A percentile compares a stretch with the other conserved stretches of the same genome.
phyloP scores from a whole-genome alignment of 2,329 filamentous ascomycete species.

The Bipolaris oryzae region DNA sequence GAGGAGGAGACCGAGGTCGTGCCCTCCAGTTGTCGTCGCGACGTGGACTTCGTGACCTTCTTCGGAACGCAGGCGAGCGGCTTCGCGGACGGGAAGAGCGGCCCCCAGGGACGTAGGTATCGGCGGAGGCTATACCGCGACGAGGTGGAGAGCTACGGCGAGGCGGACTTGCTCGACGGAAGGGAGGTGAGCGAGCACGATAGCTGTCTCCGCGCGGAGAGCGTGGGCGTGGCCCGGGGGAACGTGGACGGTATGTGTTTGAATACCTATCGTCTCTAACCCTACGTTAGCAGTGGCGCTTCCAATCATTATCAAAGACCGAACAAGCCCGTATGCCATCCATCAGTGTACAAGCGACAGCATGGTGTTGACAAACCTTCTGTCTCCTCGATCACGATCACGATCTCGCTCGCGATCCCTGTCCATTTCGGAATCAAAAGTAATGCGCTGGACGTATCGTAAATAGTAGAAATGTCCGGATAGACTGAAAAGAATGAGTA shows the following conservation, averaged over 20 bases:
- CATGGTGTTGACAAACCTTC: conserved; percentile 49
- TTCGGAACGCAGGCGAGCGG: conserved; percentile 48
- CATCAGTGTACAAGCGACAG: conserved; percentile 14
- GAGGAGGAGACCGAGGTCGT: conserved; percentile 57
- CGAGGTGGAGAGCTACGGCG: conserved; percentile 37
- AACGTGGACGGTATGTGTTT: conserved; percentile 48
- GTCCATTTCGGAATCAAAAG: conserved; percentile 35
- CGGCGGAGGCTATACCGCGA: conserved; percentile 45
- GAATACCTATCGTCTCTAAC: conserved; percentile 46
- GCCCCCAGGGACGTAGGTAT: conserved; percentile 50
- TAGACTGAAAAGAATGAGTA: conserved; percentile 4
- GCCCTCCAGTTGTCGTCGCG: conserved; percentile 53
- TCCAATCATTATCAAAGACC: neutral
- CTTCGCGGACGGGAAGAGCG: conserved; percentile 46
- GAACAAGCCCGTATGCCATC: conserved; percentile 1
- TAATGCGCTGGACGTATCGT: neutral
- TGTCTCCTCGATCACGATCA: conserved; percentile 51
- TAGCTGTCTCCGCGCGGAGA: conserved; percentile 47
- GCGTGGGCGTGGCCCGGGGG: conserved; percentile 38
- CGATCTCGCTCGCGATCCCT: conserved; percentile 51
- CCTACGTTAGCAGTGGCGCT: conserved; percentile 17
- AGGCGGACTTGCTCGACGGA: conserved; percentile 10
- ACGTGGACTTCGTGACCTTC: conserved; percentile 50
- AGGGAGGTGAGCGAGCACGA: conserved; percentile 27
- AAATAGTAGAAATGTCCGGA: conserved; percentile 4